A percentile compares a stretch with the other conserved stretches of the same genome.
Conservation (phyloP, 148 eudicot genomes). For the Cornus suecica region DNA sequence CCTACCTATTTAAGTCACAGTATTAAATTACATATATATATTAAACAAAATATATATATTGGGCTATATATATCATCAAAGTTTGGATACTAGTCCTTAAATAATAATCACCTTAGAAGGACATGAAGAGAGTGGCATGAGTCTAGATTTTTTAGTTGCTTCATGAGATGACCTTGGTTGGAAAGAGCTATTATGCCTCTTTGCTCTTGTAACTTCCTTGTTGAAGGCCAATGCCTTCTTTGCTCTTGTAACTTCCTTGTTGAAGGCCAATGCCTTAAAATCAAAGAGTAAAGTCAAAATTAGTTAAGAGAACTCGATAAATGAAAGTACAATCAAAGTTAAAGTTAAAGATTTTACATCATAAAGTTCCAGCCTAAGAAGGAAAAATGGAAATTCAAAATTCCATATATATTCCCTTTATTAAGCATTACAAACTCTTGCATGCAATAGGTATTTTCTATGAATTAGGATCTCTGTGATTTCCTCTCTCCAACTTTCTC, state of each 20-base stretch:
- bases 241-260: constrained; percentile 31
- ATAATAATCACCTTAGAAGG: constrained; percentile 27
- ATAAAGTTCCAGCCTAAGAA: too few relatives aligned
- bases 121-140: constrained; percentile 28
- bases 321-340: background rate
- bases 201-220: constrained; percentile 33
- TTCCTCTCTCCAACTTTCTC: too few relatives aligned
- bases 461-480: too few relatives aligned
- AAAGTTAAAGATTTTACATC: background rate
- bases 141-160: constrained; percentile 27
- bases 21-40: too few relatives aligned
- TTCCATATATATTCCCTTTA: too few relatives aligned
- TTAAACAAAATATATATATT: background rate
- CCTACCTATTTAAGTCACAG: constrained; percentile 28
- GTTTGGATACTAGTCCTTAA: too few relatives aligned
- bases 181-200: constrained; percentile 24
- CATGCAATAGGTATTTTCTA: too few relatives aligned
- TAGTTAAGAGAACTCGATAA: background rate
- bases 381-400: too few relatives aligned
- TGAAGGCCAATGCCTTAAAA: constrained; percentile 13
- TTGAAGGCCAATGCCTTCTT: constrained; percentile 26
- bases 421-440: too few relatives aligned
- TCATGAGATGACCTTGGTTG: constrained; percentile 18
- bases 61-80: background rate
- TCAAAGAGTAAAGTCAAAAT: background rate